These are phyloP conservation scores for Dactylonectria estremocensis DNA, from an alignment of 2,329 filamentous ascomycete species.

Conservation along the genomic window DNA sequence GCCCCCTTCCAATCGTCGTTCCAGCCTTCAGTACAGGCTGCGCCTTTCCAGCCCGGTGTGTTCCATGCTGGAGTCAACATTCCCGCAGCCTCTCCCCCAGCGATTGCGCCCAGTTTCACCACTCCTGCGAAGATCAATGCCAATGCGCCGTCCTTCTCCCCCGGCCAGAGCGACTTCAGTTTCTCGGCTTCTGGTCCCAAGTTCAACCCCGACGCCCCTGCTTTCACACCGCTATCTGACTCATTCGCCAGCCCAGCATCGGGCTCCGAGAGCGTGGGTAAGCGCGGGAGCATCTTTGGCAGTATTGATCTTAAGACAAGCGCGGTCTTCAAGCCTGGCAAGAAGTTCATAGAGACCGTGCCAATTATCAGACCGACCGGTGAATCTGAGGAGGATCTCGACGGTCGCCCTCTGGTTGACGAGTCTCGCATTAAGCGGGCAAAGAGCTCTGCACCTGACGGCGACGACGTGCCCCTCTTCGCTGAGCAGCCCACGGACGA, in stretches of 20 bases:
- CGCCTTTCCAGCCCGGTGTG: conserved; percentile 63
- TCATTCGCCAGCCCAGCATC: conserved; percentile 65
- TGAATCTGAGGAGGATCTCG: conserved; percentile 55
- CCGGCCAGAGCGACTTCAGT: conserved; percentile 75
- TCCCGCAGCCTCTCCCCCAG: conserved; percentile 40
- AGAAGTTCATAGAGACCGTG: conserved; percentile 87
- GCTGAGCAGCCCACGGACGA: conserved; percentile 66
- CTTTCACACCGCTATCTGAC: conserved; percentile 77
- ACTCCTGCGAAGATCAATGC: conserved; percentile 74
- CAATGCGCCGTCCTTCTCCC: conserved; percentile 79
- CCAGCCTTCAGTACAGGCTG: conserved; percentile 22
- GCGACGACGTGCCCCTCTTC: conserved; percentile 82
- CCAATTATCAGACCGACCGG: conserved; percentile 81
- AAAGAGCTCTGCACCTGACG: conserved; percentile 75
- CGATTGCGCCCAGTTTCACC: conserved; percentile 33
- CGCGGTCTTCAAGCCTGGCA: conserved; percentile 75
- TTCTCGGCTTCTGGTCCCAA: conserved; percentile 77
- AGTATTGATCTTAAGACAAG: conserved; percentile 75
- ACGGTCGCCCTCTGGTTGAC: conserved; percentile 73
- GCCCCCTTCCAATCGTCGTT: conserved; percentile 26
- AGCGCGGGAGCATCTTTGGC: conserved; percentile 74
- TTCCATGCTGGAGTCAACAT: conserved; percentile 57
- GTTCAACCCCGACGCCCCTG: conserved; percentile 83
- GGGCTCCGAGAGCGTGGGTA: conserved; percentile 60
- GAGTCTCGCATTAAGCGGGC: conserved; percentile 83